phyloP scores from a whole-genome alignment of 768 basidiomycete species.

The Auricularia sp. region DNA sequence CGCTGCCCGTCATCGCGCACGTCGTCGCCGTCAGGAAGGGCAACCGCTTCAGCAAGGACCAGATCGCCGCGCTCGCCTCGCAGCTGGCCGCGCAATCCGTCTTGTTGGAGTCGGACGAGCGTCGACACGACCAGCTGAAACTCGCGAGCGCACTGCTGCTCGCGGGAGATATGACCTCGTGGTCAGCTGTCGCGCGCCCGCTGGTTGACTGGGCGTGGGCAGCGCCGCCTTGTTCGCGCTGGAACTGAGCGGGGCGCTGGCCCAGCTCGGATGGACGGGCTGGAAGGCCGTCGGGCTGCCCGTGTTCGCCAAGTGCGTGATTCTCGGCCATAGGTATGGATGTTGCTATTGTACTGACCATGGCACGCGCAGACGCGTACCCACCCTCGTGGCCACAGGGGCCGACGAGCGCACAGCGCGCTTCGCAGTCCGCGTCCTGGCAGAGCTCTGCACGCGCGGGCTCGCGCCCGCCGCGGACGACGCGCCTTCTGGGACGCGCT shows the following conservation, averaged over 20 bases:
- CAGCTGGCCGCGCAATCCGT: background rate
- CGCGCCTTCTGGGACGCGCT: slow-evolving; percentile 14
- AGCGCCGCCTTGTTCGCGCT: slow-evolving; percentile 37
- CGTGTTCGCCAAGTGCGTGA: slow-evolving; percentile 23
- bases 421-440: slow-evolving; percentile 39
- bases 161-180: slow-evolving; percentile 34
- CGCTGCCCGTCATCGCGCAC: slow-evolving; percentile 41
- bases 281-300: slow-evolving; percentile 66
- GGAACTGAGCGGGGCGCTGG: slow-evolving; percentile 48
- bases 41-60: slow-evolving; percentile 42
- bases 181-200: slow-evolving; percentile 12
- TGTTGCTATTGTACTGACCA: too few relatives aligned
- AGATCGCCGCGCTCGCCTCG: slow-evolving; percentile 16
- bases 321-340: too few relatives aligned
- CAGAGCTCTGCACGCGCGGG: slow-evolving; percentile 16
- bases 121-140: background rate
- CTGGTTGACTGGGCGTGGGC: background rate
- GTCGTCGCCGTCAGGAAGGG: slow-evolving; percentile 60
- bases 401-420: slow-evolving; percentile 20
- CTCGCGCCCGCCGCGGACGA: background rate
- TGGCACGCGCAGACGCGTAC: background rate
- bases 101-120: too few relatives aligned
- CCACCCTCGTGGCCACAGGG: slow-evolving; percentile 40
- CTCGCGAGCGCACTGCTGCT: slow-evolving; percentile 22
- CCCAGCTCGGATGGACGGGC: slow-evolving; percentile 62